A percentile compares a stretch with the other conserved stretches of the same genome.
Conservation (phyloP, 1,284 basidiomycete genomes). For the Cryptococcus sp. region DNA sequence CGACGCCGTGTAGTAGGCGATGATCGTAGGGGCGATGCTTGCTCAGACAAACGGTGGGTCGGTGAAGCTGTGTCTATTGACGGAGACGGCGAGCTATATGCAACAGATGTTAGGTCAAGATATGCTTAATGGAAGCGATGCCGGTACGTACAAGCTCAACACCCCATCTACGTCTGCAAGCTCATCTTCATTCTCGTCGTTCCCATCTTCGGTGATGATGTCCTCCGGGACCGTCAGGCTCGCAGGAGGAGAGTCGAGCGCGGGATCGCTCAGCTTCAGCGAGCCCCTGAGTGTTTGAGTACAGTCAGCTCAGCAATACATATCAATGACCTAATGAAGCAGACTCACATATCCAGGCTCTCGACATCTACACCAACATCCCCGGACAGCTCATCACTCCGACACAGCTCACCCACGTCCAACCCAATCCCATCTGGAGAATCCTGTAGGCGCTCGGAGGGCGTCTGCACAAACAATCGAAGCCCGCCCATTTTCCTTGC, state of each 20-base stretch:
- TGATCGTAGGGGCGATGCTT: neutral
- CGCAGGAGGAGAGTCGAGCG: too few relatives aligned
- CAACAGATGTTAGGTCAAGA: neutral
- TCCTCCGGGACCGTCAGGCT: neutral
- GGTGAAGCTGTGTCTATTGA: too few relatives aligned
- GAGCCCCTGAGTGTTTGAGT: neutral
- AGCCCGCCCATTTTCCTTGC: slow-evolving; percentile 2
- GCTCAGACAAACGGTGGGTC: too few relatives aligned
- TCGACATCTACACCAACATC: slow-evolving; percentile 1
- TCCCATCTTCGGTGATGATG: neutral
- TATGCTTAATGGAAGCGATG: neutral
- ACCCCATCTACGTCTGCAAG: slow-evolving; percentile 10
- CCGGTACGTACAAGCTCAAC: slow-evolving; percentile 5
- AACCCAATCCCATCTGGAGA: neutral
- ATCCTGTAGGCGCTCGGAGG: too few relatives aligned
- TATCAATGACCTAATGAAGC: neutral
- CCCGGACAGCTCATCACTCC: neutral
- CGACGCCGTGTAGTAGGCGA: neutral
- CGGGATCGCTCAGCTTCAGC: neutral
- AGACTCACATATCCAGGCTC: neutral
- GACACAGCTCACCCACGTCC: neutral
- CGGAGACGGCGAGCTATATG: neutral
- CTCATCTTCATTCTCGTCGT: neutral
- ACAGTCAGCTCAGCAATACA: neutral
- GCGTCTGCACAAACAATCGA: too few relatives aligned